These are phyloP conservation scores for Ajuga reptans DNA, from an alignment of 305 asterid genomes.

Conservation along the genomic window DNA sequence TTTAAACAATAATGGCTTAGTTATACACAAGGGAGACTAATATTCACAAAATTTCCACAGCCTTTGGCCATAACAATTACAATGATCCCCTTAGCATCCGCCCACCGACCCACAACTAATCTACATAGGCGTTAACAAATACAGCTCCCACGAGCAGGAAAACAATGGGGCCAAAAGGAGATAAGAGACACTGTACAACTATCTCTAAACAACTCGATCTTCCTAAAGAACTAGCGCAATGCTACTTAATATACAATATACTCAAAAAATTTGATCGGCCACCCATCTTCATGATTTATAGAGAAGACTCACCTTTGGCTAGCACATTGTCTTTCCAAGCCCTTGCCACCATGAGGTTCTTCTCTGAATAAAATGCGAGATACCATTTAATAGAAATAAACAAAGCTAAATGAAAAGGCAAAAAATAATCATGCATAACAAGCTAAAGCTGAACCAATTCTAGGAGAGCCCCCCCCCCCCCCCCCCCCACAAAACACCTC, in stretches of 20 bases:
- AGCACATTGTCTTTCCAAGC: constrained; percentile 24
- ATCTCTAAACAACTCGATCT: constrained; percentile 43
- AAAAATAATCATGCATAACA: too few relatives aligned
- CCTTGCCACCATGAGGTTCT: constrained; percentile 27
- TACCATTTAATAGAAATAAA: neutral
- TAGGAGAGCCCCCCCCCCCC: too few relatives aligned
- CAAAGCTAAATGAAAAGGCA: neutral
- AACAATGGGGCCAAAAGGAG: constrained; percentile 28
- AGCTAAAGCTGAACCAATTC: too few relatives aligned
- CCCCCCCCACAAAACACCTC: too few relatives aligned
- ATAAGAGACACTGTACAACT: constrained; percentile 51
- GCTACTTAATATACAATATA: constrained; percentile 39
- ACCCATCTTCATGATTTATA: neutral
- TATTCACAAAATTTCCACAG: constrained; percentile 56
- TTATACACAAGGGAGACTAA: constrained; percentile 27
- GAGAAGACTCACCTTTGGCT: constrained; percentile 22
- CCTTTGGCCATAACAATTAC: constrained; percentile 51
- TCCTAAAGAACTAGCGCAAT: constrained; percentile 25
- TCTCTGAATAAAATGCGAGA: constrained; percentile 18
- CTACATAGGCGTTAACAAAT: constrained; percentile 28
- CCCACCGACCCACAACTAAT: constrained; percentile 32
- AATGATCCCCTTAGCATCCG: constrained; percentile 23
- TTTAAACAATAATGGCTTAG: constrained; percentile 14
- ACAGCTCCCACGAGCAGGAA: constrained; percentile 32
- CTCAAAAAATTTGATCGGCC: constrained; percentile 17